Base-by-base conservation (phyloP, 2,329 filamentous ascomycete species). In the Beauveria australis region DNA sequence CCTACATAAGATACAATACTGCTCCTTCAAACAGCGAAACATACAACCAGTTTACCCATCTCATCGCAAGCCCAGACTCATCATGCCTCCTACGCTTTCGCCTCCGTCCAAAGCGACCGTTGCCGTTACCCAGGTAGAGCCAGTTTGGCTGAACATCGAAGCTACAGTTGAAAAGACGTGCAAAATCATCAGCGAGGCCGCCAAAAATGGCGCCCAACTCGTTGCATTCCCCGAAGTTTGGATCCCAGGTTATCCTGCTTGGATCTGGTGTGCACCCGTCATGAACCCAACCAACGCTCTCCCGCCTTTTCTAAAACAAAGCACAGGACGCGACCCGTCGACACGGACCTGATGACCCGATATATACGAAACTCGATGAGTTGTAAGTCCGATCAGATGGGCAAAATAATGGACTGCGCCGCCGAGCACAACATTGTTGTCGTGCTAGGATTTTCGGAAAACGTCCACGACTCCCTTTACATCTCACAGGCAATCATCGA, bases 171-270 rank as follows among this genome's bases (percentile, higher is more conserved):
- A 78, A 60, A 80, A 82, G 68, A 82, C 79, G 3, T 76, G 80
- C 66, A 70, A 76, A 60, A 76, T 79, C 69, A 83, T 83, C 66
- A 74, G 78, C 26, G 79, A 83, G 67, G 80, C 80, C 3, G 79
- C 75, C 8, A 67, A 77, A 58, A 75, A 74, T 22, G 79, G 78
- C n/a, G 80, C 76, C 72, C 81, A 82, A 66, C 70, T 83, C 14
- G 73, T 83, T 62, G 80, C 78, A 4, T 83, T 83, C 66, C 80
- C 81, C 0, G 81, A 84, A 69, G 72, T 79, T 16, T 83, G 79
- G 53, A 56, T 56, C n/a, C 53, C 53, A 8, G 53, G 53, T n/a
- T 56, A 56, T 37, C 33, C 33, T 16, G 33, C 33, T 2, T 37
- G 33, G 33, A 37, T 37, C 33, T 37, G 33, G 33, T 37, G 33